Evolutionary conservation across 2,329 filamentous ascomycete genomes (phyloP).

Genomic region (Xylariaceae sp.): DNA sequence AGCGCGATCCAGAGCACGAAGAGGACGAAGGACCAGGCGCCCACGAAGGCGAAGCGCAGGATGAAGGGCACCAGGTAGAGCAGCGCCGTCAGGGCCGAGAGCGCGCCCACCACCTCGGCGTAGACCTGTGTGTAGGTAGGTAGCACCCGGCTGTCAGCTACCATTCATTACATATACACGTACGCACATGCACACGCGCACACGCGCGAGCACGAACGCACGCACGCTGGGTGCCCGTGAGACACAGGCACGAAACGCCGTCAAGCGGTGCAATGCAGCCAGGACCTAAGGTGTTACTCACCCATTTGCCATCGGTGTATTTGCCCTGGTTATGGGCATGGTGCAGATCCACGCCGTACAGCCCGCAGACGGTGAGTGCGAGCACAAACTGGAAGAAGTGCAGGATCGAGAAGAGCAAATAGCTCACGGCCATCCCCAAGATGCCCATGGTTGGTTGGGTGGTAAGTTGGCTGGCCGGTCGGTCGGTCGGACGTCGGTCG

Average conservation of each 20-base stretch:
- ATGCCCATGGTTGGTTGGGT: constrained; percentile 36
- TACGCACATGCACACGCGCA: too few relatives aligned
- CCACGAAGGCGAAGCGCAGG: constrained; percentile 44
- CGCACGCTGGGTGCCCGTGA: too few relatives aligned
- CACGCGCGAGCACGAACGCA: too few relatives aligned
- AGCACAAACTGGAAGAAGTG: constrained; percentile 72
- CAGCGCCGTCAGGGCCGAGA: constrained; percentile 57
- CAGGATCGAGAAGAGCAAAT: constrained; percentile 51
- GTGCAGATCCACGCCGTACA: constrained; percentile 66
- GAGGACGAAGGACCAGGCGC: constrained; percentile 63
- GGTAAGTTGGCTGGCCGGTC: too few relatives aligned
- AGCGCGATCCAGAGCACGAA: constrained; percentile 74
- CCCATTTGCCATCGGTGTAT: constrained; percentile 62
- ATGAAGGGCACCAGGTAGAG: constrained; percentile 60
- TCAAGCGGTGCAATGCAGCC: neutral
- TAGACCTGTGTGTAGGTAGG: constrained; percentile 45
- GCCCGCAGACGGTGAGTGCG: constrained; percentile 66
- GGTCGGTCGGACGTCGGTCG: too few relatives aligned
- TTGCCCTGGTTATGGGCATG: constrained; percentile 40
- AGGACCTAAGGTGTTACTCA: constrained; percentile 34
- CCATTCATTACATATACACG: too few relatives aligned
- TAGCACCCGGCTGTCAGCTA: too few relatives aligned
- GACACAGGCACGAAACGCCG: too few relatives aligned
- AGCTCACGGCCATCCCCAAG: constrained; percentile 36
- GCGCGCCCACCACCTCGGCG: constrained; percentile 60